Evolutionary conservation across 192 early-diverging fungal species (phyloP), one percentile per base, ranked within the genome.

Genomic region (Physocladia obscura): DNA sequence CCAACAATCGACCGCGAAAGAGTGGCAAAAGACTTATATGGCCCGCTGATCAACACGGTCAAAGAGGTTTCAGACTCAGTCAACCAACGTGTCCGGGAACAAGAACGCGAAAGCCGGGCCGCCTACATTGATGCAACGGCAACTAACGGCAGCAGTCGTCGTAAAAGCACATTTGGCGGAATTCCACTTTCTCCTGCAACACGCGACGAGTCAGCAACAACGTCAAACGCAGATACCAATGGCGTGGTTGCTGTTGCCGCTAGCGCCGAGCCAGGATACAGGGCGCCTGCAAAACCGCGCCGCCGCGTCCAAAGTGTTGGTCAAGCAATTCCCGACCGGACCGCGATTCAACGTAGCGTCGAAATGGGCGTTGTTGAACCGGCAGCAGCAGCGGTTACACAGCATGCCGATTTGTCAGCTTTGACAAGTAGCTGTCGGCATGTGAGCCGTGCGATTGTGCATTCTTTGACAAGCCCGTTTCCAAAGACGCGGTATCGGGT

Each of bases 401-500:
- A 44, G 8, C 11, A 13, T 8, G 57, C 4, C 15, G 57, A 58
- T 13, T n/a, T 19, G 6, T 8, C 57, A 34, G 63, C 63, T 1
- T 32, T 69, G 38, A 69, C 54, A 21, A 62, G 57, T 31, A 57
- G 56, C 35, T 60, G 67, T 22, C 40, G 63, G 11, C 71, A 77
- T 47, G 73, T 72, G n/a, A 47, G 56, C 2, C 65, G 76, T 5
- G 76, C 76, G 4, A 78, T 78, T 26, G 38, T 70, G 1, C 76
- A 78, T 36, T 67, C 57, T 4, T 29, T 78, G 34, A 75, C 67
- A 19, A 44, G 38, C 24, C 60, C 57, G 15, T 78, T 75, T 39
- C 76, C 76, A 4, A 76, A 71, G 58, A 78, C 76, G 50, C 71
- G 76, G 30, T 78, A 78, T 40, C 68, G 75, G 22, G 71, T 74